phyloP scores from a whole-genome alignment of 441 rosid genomes.

The Aquilaria agallochum region DNA sequence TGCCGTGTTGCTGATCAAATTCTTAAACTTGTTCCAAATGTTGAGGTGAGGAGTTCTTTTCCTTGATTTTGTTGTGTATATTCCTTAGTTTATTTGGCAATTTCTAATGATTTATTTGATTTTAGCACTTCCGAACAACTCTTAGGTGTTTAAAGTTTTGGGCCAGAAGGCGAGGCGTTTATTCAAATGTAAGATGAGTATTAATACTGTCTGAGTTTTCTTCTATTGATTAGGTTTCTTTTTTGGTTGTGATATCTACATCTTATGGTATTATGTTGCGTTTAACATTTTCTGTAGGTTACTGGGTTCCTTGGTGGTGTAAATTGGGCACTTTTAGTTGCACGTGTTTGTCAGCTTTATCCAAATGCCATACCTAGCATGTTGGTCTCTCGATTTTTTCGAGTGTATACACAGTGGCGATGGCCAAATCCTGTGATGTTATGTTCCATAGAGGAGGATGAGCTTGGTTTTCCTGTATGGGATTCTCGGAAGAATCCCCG shows the following conservation, averaged over 20 bases:
- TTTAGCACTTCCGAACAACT: conserved; percentile 74
- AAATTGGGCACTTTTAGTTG: conserved; percentile 75
- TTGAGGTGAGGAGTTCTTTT: conserved; percentile 46
- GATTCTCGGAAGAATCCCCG: conserved; percentile 71
- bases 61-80: background rate
- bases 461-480: conserved; percentile 80
- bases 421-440: conserved; percentile 99
- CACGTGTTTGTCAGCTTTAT: conserved; percentile 88
- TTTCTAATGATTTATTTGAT: conserved; percentile 16
- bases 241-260: background rate
- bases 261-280: background rate
- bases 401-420: conserved; percentile 92
- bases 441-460: conserved; percentile 87
- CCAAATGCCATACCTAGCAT: conserved; percentile 92
- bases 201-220: background rate
- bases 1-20: conserved; percentile 98
- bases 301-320: conserved; percentile 82
- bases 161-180: conserved; percentile 91
- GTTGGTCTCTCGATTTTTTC: conserved; percentile 85
- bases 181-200: conserved; percentile 58
- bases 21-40: conserved; percentile 85
- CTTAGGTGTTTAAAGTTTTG: conserved; percentile 87
- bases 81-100: conserved; percentile 6
- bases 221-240: conserved; percentile 7
- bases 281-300: conserved; percentile 34